Conservation (phyloP, 768 basidiomycete species). For the Auriscalpium microsporum region DNA sequence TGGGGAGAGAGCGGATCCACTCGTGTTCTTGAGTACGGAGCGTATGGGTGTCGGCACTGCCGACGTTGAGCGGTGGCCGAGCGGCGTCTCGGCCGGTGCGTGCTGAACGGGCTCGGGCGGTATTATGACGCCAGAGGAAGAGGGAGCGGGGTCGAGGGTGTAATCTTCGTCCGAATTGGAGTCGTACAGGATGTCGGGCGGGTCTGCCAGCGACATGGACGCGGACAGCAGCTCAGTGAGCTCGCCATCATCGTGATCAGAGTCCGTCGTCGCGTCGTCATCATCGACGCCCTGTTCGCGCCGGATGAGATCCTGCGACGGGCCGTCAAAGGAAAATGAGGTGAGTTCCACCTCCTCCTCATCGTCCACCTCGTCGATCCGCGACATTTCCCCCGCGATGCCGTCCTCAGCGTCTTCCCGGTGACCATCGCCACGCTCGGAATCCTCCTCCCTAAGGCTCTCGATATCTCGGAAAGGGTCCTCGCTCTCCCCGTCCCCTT, state of each 20-base stretch:
- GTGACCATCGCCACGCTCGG: constrained; percentile 12
- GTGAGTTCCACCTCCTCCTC: constrained; percentile 60
- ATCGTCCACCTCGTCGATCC: constrained; percentile 47
- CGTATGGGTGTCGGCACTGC: constrained; percentile 28
- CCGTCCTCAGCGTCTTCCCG: constrained; percentile 2
- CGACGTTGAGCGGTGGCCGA: constrained; percentile 2
- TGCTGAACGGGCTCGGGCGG: neutral
- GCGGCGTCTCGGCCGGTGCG: constrained; percentile 5
- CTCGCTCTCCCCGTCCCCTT: constrained; percentile 50
- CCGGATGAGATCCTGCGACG: constrained; percentile 35
- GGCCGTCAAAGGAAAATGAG: constrained; percentile 66
- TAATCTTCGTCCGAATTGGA: constrained; percentile 11
- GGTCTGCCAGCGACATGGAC: constrained; percentile 14
- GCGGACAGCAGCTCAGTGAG: constrained; percentile 14
- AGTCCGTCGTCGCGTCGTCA: constrained; percentile 33
- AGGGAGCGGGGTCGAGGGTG: neutral
- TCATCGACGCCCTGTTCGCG: constrained; percentile 36
- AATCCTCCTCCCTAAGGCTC: constrained; percentile 60
- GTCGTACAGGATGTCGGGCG: constrained; percentile 4
- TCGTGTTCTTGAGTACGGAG: constrained; percentile 35
- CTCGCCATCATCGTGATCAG: constrained; percentile 20
- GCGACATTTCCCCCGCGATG: constrained; percentile 15
- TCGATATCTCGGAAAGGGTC: constrained; percentile 93
- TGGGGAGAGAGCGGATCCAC: constrained; percentile 45
- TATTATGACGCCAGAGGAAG: too few relatives aligned